phyloP scores from a whole-genome alignment of 345 rosid genomes.

The Boechera divaricarpa region DNA sequence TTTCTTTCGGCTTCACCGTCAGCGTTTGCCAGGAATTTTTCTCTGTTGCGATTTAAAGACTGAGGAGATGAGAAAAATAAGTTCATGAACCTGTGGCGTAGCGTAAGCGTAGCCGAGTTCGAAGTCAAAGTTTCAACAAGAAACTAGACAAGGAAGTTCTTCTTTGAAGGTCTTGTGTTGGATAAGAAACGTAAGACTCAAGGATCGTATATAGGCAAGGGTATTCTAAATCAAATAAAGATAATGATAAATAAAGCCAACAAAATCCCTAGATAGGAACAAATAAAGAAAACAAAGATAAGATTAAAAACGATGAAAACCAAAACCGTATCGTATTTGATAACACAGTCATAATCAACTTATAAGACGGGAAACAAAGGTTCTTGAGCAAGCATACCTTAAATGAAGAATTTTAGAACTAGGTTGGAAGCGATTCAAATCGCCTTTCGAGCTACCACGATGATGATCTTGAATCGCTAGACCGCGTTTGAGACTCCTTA shows the following conservation, averaged over 20 bases:
- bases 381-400: slow-evolving; percentile 27
- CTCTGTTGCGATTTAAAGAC: slow-evolving; percentile 16
- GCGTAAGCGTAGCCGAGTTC: too few species aligned
- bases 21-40: slow-evolving; percentile 7
- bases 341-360: not conserved
- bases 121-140: too few species aligned
- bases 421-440: slow-evolving; percentile 33
- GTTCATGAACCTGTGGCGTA: not conserved
- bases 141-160: too few species aligned
- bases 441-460: slow-evolving; percentile 34
- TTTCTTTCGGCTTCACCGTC: slow-evolving; percentile 20
- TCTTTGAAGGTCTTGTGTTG: too few species aligned
- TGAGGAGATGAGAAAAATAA: not conserved
- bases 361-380: slow-evolving; percentile 5
- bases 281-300: too few species aligned
- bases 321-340: too few species aligned
- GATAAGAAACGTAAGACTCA: too few species aligned
- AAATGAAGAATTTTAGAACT: slow-evolving; percentile 52
- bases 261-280: too few species aligned
- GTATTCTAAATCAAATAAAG: too few species aligned
- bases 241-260: too few species aligned
- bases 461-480: slow-evolving; percentile 52
- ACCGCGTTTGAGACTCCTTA: slow-evolving; percentile 62
- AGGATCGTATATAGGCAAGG: too few species aligned
- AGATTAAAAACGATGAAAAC: too few species aligned